A percentile compares a stretch with the other conserved stretches of the same genome.
Evolutionary conservation across 306 rosid genomes (phyloP).

Genomic region (Lotus japonicus): DNA sequence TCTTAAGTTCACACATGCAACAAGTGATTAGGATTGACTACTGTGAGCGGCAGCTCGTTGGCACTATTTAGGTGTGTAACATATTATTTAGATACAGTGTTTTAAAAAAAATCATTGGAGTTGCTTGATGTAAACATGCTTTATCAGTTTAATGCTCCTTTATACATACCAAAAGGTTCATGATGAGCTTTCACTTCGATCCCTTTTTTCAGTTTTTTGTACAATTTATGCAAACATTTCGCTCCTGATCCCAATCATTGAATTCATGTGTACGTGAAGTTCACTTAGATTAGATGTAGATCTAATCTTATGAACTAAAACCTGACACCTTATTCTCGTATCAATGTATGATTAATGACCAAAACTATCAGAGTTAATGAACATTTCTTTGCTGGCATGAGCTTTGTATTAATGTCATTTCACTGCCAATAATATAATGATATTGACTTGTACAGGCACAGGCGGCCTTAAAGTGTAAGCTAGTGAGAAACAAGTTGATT

Average conservation of each 20-base stretch:
- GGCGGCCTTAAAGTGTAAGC: not conserved
- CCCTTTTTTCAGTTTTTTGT: not conserved
- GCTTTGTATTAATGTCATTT: not conserved
- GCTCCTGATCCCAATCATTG: constrained; percentile 31
- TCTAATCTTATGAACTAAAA: constrained; percentile 3
- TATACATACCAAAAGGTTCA: not conserved
- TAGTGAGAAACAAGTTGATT: constrained; percentile 6
- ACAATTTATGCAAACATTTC: not conserved
- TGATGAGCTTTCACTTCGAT: not conserved
- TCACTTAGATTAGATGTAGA: constrained; percentile 16
- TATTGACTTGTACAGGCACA: not conserved
- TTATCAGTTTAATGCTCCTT: not conserved
- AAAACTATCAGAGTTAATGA: not conserved
- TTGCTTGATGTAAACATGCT: not conserved
- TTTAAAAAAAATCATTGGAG: not conserved
- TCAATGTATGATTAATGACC: constrained; percentile 8
- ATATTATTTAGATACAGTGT: not conserved
- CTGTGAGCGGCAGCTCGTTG: no score
- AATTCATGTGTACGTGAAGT: constrained; percentile 31
- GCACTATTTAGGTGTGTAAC: not conserved
- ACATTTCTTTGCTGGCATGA: not conserved
- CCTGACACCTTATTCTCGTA: not conserved
- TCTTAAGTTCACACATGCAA: no score
- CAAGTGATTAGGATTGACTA: no score
- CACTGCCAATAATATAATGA: not conserved